phyloP scores from a whole-genome alignment of 2,329 filamentous ascomycete genomes.

The Ophiosphaerella korrae region DNA sequence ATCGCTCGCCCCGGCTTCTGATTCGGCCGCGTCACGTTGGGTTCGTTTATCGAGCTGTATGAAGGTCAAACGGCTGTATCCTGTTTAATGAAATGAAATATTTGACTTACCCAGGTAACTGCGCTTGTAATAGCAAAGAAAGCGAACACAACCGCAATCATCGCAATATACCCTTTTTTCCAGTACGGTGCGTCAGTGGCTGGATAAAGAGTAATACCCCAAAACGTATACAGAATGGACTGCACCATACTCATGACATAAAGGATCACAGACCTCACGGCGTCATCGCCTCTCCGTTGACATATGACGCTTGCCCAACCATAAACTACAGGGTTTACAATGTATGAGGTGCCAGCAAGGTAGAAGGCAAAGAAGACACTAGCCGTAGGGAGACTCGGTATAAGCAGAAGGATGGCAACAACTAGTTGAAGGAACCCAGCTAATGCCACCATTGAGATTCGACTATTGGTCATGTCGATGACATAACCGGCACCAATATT shows the following conservation, averaged over 20 bases:
- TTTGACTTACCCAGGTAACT: slow-evolving; percentile 27
- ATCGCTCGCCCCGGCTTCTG: no score
- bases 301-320: slow-evolving; percentile 50
- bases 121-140: slow-evolving; percentile 30
- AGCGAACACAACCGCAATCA: slow-evolving; percentile 39
- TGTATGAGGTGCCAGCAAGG: slow-evolving; percentile 47
- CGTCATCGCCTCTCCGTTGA: slow-evolving; percentile 49
- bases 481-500: slow-evolving; percentile 46
- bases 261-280: slow-evolving; percentile 47
- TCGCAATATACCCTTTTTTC: slow-evolving; percentile 46
- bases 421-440: slow-evolving; percentile 42
- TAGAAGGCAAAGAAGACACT: slow-evolving; percentile 48
- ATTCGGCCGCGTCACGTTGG: no score
- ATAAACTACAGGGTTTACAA: slow-evolving; percentile 48
- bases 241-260: slow-evolving; percentile 51
- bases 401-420: slow-evolving; percentile 40
- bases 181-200: slow-evolving; percentile 53
- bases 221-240: slow-evolving; percentile 52
- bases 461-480: slow-evolving; percentile 46
- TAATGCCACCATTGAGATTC: slow-evolving; percentile 45
- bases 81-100: neutral
- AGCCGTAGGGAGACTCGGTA: slow-evolving; percentile 37
- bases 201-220: slow-evolving; percentile 52
- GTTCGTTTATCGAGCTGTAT: no score
- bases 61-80: no score